Evolutionary conservation across 2,329 filamentous ascomycete genomes (phyloP), one percentile per base, ranked within the genome.

Genomic region (Drechslerella dactyloides): DNA sequence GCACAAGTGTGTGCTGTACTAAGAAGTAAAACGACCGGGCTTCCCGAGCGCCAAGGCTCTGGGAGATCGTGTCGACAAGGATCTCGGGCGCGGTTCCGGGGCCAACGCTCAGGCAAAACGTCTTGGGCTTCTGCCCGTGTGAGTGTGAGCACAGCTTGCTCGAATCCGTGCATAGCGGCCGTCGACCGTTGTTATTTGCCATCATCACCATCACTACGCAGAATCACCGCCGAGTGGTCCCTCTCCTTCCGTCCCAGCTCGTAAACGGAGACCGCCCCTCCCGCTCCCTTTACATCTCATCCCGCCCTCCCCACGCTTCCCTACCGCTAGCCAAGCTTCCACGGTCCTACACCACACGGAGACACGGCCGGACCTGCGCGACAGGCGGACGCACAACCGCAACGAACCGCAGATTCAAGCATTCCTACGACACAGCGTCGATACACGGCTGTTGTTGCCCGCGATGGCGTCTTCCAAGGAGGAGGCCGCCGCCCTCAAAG

Each of bases 401-500:
- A 51, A 13, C 13, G 10, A 24, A 46, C n/a, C 42, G 21, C 37
- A 55, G 54, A 21, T 57, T 6, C 35, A 4, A 42, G 11, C 40
- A 57, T 42, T 21, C 27, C 23, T 15, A 17, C 2, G 21, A 7
- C 15, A 56, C n/a, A 30, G 15, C 23, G 17, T 17, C 42, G 30
- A 48, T 17, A 76, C 74, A 79, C 3, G 5, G 35, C 13, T 19
- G 15, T 10, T 33, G 17, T n/a, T n/a, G 50, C 50, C 80, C 58
- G 73, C 80, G 40, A 70, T 70, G 66, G 77, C 66, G 30, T 70
- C 66, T 30, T 50, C 65, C 24, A 70, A 64, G 48, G 87, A 90
- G 79, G 87, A 90, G 80, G 93, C 93, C 58, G 85, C 87, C 76
- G 89, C 89, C 78, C 83, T 96, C 76, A 99, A 99, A 83, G 89